Base-by-base conservation (phyloP, 768 basidiomycete species). In the Tylopilus sp. region DNA sequence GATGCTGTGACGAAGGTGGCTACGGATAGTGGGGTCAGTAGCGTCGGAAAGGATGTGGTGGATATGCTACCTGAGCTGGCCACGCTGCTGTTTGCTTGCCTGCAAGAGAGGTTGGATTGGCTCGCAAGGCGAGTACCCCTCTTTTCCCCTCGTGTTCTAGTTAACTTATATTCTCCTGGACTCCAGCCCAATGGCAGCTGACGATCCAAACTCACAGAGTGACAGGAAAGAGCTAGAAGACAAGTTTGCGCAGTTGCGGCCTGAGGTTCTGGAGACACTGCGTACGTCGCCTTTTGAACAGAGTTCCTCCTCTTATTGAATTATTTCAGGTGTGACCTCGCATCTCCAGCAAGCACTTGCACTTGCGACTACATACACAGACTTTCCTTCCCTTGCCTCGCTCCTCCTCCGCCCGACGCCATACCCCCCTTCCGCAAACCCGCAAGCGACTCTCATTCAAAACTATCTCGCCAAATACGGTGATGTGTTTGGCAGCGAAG, bases 311-410 rank as follows among this genome's bases (percentile, higher is more conserved):
- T 28, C 48, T 50, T 30, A 57, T 44, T 16, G 24, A 24, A 24
- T 21, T 45, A 31, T 26, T 24, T 5, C 55, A 94, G 92, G 90
- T 11, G 73, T 76, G 22, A 81, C 81, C 49, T 88, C 84, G 3
- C 78, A 86, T 58, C 78, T 82, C 16, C 72, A 79, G 24, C 74
- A 84, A 43, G 95, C 94, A 0, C 95, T 91, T 66, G 72, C 76
- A 13, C 80, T 98, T 7, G 94, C 94, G 3, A 92, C 96, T 60
- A 77, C 86, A 53, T 93, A 95, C 66, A 80, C 78, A 26, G 96
- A 98, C 70, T 97, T 91, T 72, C 75, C 79, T 19, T 87, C 83
- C 33, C 79, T 98, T n/a, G 92, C 88, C 28, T 81, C 87, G 14
- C 79, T 98, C 8, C 92, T 93, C 65, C 82, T 92, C 62, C 80